Conservation (phyloP, 768 basidiomycete genomes). For the Lentinula raphanica region DNA sequence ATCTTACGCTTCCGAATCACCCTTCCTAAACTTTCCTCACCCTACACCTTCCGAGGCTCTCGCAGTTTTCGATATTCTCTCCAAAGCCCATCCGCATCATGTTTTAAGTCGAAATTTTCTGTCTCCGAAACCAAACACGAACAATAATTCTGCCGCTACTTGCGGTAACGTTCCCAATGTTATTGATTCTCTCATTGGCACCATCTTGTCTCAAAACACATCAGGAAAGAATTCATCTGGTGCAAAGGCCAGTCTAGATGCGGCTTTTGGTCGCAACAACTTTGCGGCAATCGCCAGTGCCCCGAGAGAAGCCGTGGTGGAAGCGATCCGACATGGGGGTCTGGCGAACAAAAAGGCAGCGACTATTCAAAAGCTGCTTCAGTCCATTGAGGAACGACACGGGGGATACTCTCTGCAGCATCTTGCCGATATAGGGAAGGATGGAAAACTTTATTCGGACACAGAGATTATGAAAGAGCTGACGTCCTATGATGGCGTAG, state of each 20-base stretch:
- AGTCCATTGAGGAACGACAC: constrained; percentile 37
- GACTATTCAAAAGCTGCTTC: constrained; percentile 45
- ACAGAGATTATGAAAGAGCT: constrained; percentile 53
- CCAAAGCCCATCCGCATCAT: constrained; percentile 29
- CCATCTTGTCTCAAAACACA: constrained; percentile 59
- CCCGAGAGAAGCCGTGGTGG: constrained; percentile 34
- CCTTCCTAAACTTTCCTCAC: constrained; percentile 39
- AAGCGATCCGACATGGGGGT: constrained; percentile 49
- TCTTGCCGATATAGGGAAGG: constrained; percentile 24
- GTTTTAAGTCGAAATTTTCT: constrained; percentile 23
- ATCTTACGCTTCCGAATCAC: constrained; percentile 35
- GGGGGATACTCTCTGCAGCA: constrained; percentile 56
- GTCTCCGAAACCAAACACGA: constrained; percentile 15
- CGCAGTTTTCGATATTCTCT: constrained; percentile 37
- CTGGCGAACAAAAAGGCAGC: constrained; percentile 57
- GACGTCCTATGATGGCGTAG: constrained; percentile 52
- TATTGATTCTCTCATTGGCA: constrained; percentile 52
- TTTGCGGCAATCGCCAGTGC: constrained; percentile 46
- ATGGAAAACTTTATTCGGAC: constrained; percentile 29
- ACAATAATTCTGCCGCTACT: constrained; percentile 36
- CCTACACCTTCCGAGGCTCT: constrained; percentile 40
- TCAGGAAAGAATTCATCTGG: constrained; percentile 43
- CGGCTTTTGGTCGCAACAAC: constrained; percentile 42
- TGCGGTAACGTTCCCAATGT: constrained; percentile 48
- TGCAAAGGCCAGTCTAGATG: constrained; percentile 45